Evolutionary conservation across 2,329 filamentous ascomycete genomes (phyloP), one percentile per base, ranked within the genome.

Genomic region (Alternaria angustiovoidea): DNA sequence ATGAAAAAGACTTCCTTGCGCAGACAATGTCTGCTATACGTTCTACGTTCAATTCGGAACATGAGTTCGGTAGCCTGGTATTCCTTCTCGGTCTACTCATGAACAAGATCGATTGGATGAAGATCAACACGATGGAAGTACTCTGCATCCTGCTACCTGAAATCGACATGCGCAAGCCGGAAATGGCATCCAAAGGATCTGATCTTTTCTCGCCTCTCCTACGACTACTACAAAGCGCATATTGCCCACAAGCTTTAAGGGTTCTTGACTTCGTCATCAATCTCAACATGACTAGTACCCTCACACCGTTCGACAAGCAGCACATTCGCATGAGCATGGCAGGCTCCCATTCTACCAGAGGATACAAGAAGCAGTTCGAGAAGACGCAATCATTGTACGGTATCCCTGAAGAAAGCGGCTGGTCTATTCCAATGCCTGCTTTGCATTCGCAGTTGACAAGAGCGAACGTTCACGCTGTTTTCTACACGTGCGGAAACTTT

Each of bases 251-350:
- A 73, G 95, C 95, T 11, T 82, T 99, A 9, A 89, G 93, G 66
- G 94, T 99, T 1, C 83, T 99, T 59, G 95, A 99, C 77, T 92
- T 94, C 65, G 95, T 98, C 69, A 96, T 97, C 87, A 92, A 91
- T 28, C 96, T 97, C 86, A 92, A 91, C 24, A 94, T 98, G 83
- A 93, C 93, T 0, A 91, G 92, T 5, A 93, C 91, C 3, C 67
- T 77, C 5, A 83, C 80, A 32, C 91, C 94, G 1, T 93, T 97
- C 86, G 95, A 98, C 78, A 93, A 92, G 70, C 93, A 97, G 70
- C 93, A 98, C 74, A 82, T 99, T 59, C 89, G 95, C 39, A 99
- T 99, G 96, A 98, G 94, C 78, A 97, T 99, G 93, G 94, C 93
- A 5, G 90, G 92, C 12, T 89, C 91, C 1, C 93, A 93, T 2